A percentile compares a stretch with the other conserved stretches of the same genome.
These are phyloP conservation scores for Litchi chinensis DNA, from an alignment of 345 rosid genomes.

Conservation along the genomic window DNA sequence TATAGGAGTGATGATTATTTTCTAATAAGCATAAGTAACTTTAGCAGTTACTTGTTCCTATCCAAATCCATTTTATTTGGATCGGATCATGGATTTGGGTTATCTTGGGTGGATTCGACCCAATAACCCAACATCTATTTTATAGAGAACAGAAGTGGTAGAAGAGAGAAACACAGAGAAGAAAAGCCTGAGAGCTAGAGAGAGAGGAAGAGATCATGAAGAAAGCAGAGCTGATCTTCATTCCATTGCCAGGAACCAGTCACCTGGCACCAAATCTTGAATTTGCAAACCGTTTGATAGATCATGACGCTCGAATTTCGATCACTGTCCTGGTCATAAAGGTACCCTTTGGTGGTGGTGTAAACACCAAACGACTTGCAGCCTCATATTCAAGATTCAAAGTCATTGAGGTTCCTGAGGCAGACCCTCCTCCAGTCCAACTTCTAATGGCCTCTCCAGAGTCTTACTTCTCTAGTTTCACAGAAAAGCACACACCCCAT, in stretches of 20 bases:
- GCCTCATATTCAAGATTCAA: conserved; percentile 31
- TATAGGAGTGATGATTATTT: too few species aligned
- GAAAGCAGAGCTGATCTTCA: conserved; percentile 36
- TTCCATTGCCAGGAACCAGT: conserved; percentile 38
- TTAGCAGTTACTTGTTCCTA: too few species aligned
- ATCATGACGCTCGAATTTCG: conserved; percentile 32
- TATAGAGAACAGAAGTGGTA: too few species aligned
- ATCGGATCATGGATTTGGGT: too few species aligned
- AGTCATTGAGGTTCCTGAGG: conserved; percentile 33
- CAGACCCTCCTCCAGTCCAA: conserved; percentile 28
- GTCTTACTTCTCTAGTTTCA: not conserved
- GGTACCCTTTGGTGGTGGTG: conserved; percentile 5
- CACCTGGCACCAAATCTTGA: conserved; percentile 52
- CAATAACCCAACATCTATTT: too few species aligned
- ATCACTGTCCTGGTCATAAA: conserved; percentile 35
- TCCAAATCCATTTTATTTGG: too few species aligned
- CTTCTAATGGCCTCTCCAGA: conserved; percentile 22
- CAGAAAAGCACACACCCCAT: conserved; percentile 20
- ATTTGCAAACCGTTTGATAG: conserved; percentile 43
- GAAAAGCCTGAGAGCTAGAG: too few species aligned
- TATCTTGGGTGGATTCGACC: too few species aligned
- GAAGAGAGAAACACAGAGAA: too few species aligned
- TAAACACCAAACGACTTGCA: conserved; percentile 12
- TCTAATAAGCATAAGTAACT: too few species aligned
- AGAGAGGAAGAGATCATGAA: conserved; percentile 12